Conservation (phyloP, 352 stramenopile genomes). For the Aphanomyces invadans region DNA sequence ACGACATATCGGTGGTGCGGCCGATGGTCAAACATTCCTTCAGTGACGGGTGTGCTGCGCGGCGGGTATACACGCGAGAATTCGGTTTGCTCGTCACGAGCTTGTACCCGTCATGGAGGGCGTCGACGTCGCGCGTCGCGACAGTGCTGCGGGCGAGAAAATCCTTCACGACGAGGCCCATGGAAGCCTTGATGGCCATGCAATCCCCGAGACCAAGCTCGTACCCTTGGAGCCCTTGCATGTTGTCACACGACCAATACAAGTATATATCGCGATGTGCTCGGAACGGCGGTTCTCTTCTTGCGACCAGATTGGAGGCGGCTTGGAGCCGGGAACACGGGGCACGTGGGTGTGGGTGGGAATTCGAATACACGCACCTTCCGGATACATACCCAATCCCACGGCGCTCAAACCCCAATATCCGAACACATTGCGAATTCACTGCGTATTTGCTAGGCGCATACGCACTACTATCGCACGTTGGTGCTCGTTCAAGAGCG, state of each 20-base stretch:
- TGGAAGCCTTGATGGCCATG: conserved; percentile 6
- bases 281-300: neutral
- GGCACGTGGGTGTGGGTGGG: neutral
- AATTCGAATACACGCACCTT: neutral
- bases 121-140: neutral
- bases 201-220: neutral
- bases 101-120: conserved; percentile 17
- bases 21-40: conserved; percentile 12
- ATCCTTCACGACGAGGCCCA: neutral
- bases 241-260: neutral
- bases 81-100: conserved; percentile 10
- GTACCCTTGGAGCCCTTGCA: neutral
- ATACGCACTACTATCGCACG: too few species aligned
- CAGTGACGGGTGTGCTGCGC: neutral
- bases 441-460: neutral
- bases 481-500: too few species aligned
- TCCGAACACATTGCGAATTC: neutral
- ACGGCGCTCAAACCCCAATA: neutral
- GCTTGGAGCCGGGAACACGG: neutral
- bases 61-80: conserved; percentile 9
- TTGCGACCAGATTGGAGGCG: neutral
- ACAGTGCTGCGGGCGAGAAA: neutral
- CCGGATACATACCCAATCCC: neutral
- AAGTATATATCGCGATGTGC: neutral
- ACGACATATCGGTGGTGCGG: neutral